Evolutionary conservation across 805 yeast species (phyloP), one percentile per base, ranked within the genome.

Genomic region (Saccharomyces paradoxus): DNA sequence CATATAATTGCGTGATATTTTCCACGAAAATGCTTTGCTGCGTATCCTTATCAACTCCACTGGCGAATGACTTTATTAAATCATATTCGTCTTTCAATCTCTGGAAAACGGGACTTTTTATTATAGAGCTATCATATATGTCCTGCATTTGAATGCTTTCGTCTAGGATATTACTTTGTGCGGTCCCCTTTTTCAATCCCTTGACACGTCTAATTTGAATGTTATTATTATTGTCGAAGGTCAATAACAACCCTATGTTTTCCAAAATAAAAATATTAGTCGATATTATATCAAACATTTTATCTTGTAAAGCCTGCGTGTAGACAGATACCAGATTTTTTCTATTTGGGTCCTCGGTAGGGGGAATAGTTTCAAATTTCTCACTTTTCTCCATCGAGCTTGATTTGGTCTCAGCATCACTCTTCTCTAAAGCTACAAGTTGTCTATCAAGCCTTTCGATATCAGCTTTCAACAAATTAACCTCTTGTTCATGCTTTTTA

Each of bases 131-230:
- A 4, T 77, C 68, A 9, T 77, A 80, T 1, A 65, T 60, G 14
- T 70, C 71, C 41, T 71, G 60, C 24, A 69, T 65, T 1, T 70
- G 65, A 2, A 67, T 56, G 17, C 70, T 70, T 44, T 75, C 72
- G 30, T 65, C 69, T 5, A 62, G 52, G 2, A 63, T 57, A n/a
- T 37, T 37, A 46, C 71, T 70, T 10, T 66, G 72, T 10, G 70
- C 74, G 46, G 71, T 67, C 53, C 76, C 79, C 50, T 79, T 77
- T 57, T 83, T 75, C 57, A 87, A 71, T 0, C 97, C 97, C 65
- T 87, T 87, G 2, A 89, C 97, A 56, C 97, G 77, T 50, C 82
- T 82, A 29, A 87, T 81, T 51, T 77, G 77, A 47, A 77, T 73
- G 9, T 69, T 73, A 17, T 74, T 73, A 12, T 67, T 62, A 1